Evolutionary conservation across 768 basidiomycete genomes (phyloP).

Genomic region (Mycena maculata): DNA sequence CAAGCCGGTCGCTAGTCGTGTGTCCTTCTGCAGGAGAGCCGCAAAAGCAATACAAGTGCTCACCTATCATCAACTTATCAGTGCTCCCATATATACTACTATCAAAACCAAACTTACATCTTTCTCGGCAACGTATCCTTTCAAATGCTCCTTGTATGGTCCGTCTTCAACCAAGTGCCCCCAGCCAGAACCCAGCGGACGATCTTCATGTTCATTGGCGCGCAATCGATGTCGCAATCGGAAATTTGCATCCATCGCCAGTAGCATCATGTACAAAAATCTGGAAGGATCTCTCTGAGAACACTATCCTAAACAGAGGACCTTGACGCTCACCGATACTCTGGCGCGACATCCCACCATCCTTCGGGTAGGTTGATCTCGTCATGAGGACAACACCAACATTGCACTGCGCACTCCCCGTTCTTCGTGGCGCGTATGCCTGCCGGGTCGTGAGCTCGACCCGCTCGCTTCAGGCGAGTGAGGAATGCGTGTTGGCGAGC

Average conservation of each 20-base stretch:
- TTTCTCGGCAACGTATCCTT: slow-evolving; percentile 18
- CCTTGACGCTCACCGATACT: slow-evolving; percentile 7
- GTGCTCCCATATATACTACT: too few relatives aligned
- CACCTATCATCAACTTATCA: slow-evolving; percentile 11
- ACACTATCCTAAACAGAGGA: too few relatives aligned
- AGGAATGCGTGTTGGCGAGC: slow-evolving; percentile 24
- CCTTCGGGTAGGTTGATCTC: slow-evolving; percentile 28
- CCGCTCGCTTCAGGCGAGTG: slow-evolving; percentile 22
- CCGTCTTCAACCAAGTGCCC: slow-evolving; percentile 29
- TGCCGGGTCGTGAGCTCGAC: slow-evolving; percentile 5
- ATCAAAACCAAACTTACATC: slow-evolving; percentile 26
- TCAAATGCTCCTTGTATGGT: slow-evolving; percentile 23
- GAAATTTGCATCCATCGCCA: slow-evolving; percentile 38
- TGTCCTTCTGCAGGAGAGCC: too few relatives aligned
- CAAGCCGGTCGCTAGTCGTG: too few relatives aligned
- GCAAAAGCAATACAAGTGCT: too few relatives aligned
- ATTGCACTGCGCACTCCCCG: slow-evolving; percentile 27
- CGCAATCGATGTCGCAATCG: slow-evolving; percentile 27
- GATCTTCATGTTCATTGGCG: slow-evolving; percentile 28
- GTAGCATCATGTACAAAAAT: slow-evolving; percentile 22
- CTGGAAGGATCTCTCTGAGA: too few relatives aligned
- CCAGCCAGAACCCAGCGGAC: slow-evolving; percentile 23
- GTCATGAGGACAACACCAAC: slow-evolving; percentile 34
- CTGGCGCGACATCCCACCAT: slow-evolving; percentile 24
- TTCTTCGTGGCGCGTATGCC: slow-evolving; percentile 2